These are phyloP conservation scores for Mrakia frigida DNA, from an alignment of 768 basidiomycete genomes.

Conservation along the genomic window DNA sequence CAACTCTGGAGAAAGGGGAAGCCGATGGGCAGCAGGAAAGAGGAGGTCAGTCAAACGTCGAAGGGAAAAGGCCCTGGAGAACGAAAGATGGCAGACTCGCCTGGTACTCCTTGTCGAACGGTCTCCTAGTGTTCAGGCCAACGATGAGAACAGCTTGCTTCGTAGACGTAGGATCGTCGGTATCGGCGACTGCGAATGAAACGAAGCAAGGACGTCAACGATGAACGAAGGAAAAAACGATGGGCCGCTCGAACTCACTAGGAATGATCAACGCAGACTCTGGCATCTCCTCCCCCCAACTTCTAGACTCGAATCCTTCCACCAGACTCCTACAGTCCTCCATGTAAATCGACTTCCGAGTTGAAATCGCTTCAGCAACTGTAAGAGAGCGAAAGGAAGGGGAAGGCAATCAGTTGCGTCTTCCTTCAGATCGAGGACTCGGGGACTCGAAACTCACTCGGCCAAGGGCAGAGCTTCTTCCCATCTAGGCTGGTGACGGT, in stretches of 20 bases:
- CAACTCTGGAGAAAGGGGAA: conserved; percentile 25
- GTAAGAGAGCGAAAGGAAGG: neutral
- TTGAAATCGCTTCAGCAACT: conserved; percentile 3
- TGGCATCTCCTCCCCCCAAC: conserved; percentile 26
- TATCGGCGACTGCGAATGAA: conserved; percentile 9
- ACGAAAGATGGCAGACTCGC: neutral
- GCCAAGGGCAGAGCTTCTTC: conserved; percentile 21
- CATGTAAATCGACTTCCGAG: conserved; percentile 13
- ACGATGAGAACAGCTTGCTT: conserved; percentile 35
- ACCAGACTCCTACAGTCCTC: conserved; percentile 27
- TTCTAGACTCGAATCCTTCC: conserved; percentile 23
- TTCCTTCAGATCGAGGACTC: neutral
- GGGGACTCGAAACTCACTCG: neutral
- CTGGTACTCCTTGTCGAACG: conserved; percentile 39
- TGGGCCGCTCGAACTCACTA: neutral
- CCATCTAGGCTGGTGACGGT: conserved; percentile 22
- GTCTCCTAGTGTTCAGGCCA: conserved; percentile 39
- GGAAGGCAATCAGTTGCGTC: neutral
- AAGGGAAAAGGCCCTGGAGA: neutral
- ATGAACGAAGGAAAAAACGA: neutral
- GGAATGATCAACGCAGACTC: conserved; percentile 29
- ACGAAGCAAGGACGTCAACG: neutral
- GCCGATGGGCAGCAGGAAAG: neutral
- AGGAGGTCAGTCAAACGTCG: too few species aligned
- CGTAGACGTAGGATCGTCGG: conserved; percentile 14